These are phyloP conservation scores for Backusella australiensis DNA, from an alignment of 192 early-diverging fungal species.

Conservation along the genomic window DNA sequence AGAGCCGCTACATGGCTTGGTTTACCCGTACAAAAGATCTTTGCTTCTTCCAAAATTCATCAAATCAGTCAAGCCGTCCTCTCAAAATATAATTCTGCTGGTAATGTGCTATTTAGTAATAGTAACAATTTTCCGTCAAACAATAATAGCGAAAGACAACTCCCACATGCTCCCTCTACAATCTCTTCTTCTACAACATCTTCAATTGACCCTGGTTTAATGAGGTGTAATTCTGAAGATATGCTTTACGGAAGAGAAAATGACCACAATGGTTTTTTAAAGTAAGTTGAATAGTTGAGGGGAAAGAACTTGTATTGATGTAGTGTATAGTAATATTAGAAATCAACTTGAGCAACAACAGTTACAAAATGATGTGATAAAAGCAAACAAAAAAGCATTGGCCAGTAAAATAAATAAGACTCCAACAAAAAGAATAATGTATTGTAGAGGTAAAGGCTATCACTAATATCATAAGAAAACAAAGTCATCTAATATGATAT, in stretches of 20 bases:
- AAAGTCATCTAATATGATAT: not conserved
- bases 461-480: not conserved
- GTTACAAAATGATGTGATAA: not conserved
- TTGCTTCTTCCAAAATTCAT: not conserved
- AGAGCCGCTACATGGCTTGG: constrained; percentile 9
- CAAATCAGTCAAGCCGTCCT: not conserved
- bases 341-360: constrained; percentile 2
- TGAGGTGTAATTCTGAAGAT: not conserved
- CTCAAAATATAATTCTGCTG: not conserved
- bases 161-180: not conserved
- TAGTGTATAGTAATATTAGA: not conserved
- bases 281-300: not conserved
- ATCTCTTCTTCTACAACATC: not conserved
- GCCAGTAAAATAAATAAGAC: not conserved
- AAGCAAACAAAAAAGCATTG: not conserved
- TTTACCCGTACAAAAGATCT: not conserved
- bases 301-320: not conserved
- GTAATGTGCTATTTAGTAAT: not conserved
- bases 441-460: constrained; percentile 9
- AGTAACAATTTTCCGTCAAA: not conserved
- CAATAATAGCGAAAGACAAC: not conserved
- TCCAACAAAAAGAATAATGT: constrained; percentile 12
- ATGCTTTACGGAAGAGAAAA: not conserved
- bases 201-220: too few relatives aligned
- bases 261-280: constrained; percentile 3